Percentiles rank a stretch among this genome's conserved stretches.
Evolutionary conservation across 2,329 filamentous ascomycete species (phyloP).

Genomic region (Dendrostoma leiphaemia): DNA sequence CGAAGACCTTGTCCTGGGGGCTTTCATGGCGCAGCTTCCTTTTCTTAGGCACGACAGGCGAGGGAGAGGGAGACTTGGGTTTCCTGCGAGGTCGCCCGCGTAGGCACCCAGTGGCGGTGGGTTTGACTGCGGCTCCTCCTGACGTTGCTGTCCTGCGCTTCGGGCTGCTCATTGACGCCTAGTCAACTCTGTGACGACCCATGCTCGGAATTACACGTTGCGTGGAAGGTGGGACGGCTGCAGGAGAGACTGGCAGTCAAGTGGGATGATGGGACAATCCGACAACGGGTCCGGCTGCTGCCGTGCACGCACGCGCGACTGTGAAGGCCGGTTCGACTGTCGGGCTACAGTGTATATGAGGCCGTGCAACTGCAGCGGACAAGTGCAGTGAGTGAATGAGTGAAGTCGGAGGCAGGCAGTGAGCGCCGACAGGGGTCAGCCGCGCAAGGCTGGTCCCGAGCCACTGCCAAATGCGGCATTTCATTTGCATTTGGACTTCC

Average conservation of each 20-base stretch:
- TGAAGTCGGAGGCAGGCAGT: slow-evolving; percentile 1
- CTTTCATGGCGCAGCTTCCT: slow-evolving; percentile 3
- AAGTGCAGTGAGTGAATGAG: not conserved
- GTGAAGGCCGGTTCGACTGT: too few relatives aligned
- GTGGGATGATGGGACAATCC: not conserved
- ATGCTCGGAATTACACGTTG: slow-evolving; percentile 6
- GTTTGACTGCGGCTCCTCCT: not conserved
- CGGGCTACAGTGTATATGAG: not conserved
- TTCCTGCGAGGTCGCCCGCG: not conserved
- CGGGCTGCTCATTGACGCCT: slow-evolving; percentile 17
- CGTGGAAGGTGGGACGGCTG: not conserved
- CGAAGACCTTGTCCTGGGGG: slow-evolving; percentile 19
- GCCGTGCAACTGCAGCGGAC: not conserved
- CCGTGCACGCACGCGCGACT: not conserved
- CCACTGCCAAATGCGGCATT: slow-evolving; percentile 6
- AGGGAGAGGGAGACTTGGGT: not conserved
- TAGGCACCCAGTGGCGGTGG: not conserved
- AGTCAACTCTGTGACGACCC: slow-evolving; percentile 6
- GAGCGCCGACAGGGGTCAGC: not conserved
- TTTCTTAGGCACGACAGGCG: not conserved
- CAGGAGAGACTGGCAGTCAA: not conserved
- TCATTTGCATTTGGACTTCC: slow-evolving; percentile 5
- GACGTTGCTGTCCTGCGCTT: not conserved
- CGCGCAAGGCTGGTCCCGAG: slow-evolving; percentile 11
- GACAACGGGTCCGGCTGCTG: not conserved